These are phyloP conservation scores for Ascochyta rabiei DNA, from an alignment of 2,329 filamentous ascomycete species.

Conservation along the genomic window DNA sequence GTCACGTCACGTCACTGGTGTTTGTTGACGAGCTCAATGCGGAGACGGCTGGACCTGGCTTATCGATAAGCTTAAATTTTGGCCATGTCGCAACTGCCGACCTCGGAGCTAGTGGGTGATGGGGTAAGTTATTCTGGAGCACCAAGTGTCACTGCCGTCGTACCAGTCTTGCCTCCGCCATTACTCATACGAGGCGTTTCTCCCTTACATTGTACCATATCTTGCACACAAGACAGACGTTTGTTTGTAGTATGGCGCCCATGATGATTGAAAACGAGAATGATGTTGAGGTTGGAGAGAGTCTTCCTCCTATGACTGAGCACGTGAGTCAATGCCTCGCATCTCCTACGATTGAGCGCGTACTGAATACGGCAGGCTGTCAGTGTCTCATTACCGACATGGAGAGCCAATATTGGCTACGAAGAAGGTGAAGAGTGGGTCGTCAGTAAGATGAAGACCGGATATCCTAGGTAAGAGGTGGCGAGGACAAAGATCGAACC, in stretches of 20 bases:
- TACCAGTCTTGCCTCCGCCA: conserved; percentile 14
- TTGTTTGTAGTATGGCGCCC: conserved; percentile 28
- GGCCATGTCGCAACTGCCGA: conserved; percentile 32
- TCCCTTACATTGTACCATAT: conserved; percentile 8
- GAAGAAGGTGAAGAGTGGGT: conserved; percentile 92
- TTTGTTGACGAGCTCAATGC: conserved; percentile 9
- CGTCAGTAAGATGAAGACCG: conserved; percentile 81
- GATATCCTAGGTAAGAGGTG: conserved; percentile 76
- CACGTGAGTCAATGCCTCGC: conserved; percentile 44
- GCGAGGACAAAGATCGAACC: neutral
- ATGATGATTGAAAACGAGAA: conserved; percentile 36
- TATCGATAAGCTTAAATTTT: conserved; percentile 46
- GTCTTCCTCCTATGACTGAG: conserved; percentile 47
- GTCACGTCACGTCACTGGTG: conserved; percentile 6
- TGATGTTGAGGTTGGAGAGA: conserved; percentile 47
- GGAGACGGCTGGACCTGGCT: conserved; percentile 15
- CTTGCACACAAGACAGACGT: conserved; percentile 1
- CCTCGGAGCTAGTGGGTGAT: conserved; percentile 35
- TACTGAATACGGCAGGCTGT: conserved; percentile 69
- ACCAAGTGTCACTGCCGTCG: conserved; percentile 9
- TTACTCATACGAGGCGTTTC: conserved; percentile 5
- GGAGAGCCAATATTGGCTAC: conserved; percentile 88
- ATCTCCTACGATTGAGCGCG: neutral
- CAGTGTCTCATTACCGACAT: conserved; percentile 93
- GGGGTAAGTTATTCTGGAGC: conserved; percentile 10